A percentile compares a stretch with the other conserved stretches of the same genome.
These are phyloP conservation scores for Xylaria sp. DNA, from an alignment of 2,329 filamentous ascomycete genomes.

Conservation along the genomic window DNA sequence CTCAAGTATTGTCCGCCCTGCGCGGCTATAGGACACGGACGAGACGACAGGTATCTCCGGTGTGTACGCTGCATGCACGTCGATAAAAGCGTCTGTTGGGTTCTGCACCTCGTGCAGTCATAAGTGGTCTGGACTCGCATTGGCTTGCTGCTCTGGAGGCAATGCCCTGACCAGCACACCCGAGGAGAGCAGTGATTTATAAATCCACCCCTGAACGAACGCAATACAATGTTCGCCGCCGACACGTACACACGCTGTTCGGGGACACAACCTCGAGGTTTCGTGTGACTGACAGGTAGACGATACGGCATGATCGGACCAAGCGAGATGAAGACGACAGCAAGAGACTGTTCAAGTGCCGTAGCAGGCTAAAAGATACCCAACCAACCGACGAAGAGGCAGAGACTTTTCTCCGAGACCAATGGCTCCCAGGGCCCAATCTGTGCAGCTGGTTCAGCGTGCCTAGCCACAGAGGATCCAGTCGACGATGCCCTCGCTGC, in stretches of 20 bases:
- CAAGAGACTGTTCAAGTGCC: too few relatives aligned
- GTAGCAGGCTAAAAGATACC: too few relatives aligned
- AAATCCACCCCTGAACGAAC: not conserved
- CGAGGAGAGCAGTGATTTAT: too few relatives aligned
- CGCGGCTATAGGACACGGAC: constrained; percentile 12
- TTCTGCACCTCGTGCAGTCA: constrained; percentile 10
- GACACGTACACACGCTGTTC: not conserved
- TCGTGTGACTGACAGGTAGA: not conserved
- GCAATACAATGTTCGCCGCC: not conserved
- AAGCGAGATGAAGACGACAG: too few relatives aligned
- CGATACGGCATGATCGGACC: too few relatives aligned
- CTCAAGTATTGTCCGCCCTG: constrained; percentile 13
- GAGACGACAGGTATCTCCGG: constrained; percentile 6
- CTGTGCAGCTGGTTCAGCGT: too few relatives aligned
- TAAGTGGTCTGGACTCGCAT: constrained; percentile 6
- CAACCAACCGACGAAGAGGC: too few relatives aligned
- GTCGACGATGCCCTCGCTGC: not conserved
- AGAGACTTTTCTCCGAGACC: too few relatives aligned
- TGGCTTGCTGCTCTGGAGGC: constrained; percentile 2
- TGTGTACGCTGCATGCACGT: constrained; percentile 26
- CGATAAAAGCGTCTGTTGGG: constrained; percentile 14
- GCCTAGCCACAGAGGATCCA: not conserved
- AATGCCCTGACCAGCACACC: not conserved
- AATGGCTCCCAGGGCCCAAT: not conserved
- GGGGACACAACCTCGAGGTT: not conserved